Evolutionary conservation across 352 stramenopile species (phyloP), one percentile per base, ranked within the genome.

Genomic region (Phytophthora pistaciae): DNA sequence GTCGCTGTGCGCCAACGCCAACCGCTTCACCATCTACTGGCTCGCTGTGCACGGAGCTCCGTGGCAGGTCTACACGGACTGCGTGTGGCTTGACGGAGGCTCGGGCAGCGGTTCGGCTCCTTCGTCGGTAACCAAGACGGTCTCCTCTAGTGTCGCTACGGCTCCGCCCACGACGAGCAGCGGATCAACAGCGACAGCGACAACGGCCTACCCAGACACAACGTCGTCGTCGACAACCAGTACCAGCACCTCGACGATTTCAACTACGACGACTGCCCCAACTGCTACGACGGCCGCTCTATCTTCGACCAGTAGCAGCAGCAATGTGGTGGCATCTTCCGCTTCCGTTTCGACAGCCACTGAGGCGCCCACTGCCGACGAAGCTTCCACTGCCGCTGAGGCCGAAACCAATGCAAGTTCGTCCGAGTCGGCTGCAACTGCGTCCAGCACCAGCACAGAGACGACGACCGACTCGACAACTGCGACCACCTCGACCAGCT

Each of bases 21-120:
- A 83, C 61, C 75, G 68, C 10, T 66, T 87, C 50, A 82, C 72
- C 9, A 61, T 87, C 66, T 87, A 84, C 68, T 89, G 81, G 81
- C 69, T 89, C 25, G 81, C 52, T 5, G 65, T 89, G 8, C 81
- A 89, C 49, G 68, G 73, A 21, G 70, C 70, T 9, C 79, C 74
- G 16, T 89, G 81, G 79, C 81, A 89, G 66, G 81, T 84, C 64
- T 89, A 85, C 69, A 86, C 65, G 11, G 73, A 90, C 72, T 90
- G 82, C 50, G 82, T 88, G 20, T 85, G 78, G 69, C 68, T 85
- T 18, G 82, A 78, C 16, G 44, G 38, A 6, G 66, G 72, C 44
- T 69, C 61, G 1, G 27, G 57, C 23, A 72, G 57, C 11, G 67
- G 66, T 11, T 65, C 61, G 11, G 63, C 57, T 23, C 74, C 66